Evolutionary conservation across 176 grass and related monocot species (phyloP).

Genomic region (Panicum miliaceum): DNA sequence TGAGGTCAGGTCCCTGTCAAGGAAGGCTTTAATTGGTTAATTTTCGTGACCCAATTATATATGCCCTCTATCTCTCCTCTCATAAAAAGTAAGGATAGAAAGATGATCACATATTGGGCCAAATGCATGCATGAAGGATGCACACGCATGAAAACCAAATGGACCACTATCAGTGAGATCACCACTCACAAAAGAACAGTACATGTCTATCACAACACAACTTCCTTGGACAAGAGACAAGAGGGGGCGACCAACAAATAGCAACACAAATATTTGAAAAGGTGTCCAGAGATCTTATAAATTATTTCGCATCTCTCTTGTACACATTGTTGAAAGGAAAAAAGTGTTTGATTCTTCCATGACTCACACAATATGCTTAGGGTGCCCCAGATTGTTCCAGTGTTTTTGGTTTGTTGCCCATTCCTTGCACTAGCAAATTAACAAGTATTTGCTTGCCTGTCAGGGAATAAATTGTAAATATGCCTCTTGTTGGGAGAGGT

Average conservation of each 20-base stretch:
- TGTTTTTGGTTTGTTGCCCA: conserved; percentile 2
- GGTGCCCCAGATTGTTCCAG: conserved; percentile 15
- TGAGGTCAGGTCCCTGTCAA: conserved; percentile 31
- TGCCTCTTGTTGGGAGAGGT: neutral
- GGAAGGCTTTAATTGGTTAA: conserved; percentile 3
- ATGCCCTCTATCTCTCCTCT: neutral
- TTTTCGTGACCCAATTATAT: neutral
- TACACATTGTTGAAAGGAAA: neutral
- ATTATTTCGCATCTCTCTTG: neutral
- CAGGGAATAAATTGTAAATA: conserved; percentile 20
- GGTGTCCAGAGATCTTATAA: neutral
- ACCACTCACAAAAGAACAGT: neutral
- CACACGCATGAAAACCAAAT: conserved; percentile 18
- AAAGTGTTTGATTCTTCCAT: neutral
- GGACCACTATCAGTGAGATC: conserved; percentile 22
- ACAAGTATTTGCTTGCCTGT: conserved; percentile 32
- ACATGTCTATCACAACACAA: conserved; percentile 10
- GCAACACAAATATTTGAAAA: neutral
- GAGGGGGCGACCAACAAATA: neutral
- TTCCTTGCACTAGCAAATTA: conserved; percentile 26
- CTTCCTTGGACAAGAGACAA: conserved; percentile 3
- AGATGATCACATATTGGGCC: neutral
- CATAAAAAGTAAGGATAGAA: neutral
- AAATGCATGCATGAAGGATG: neutral
- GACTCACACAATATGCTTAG: conserved; percentile 4